Base-by-base conservation (phyloP, 768 basidiomycete genomes). In the Xerocomus brunneocitrinus region DNA sequence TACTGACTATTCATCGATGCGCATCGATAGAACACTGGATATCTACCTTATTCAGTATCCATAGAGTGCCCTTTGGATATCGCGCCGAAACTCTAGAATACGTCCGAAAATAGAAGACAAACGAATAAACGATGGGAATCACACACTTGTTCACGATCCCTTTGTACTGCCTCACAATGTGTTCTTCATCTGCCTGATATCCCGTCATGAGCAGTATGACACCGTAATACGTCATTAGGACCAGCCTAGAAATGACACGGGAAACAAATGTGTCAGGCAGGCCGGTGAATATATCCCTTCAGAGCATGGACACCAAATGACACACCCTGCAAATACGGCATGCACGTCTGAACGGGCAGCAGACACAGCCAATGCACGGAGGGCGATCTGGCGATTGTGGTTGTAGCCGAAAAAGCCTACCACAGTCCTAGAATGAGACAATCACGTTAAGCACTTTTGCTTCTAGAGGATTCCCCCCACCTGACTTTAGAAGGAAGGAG, bases 141-240 rank as follows among this genome's bases (percentile, higher is more conserved):
- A 69, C 77, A 22, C 41, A 86, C 85, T 72, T 77, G 56, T 85
- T 80, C 2, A 91, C 81, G 32, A 91, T 81, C 0, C 75, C 75
- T 25, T 71, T 72, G 61, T 89, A 89, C 59, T 85, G 81, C 49
- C 71, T 74, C 39, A 90, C 59, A 8, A 87, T 82, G 40, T 79
- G 77, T 38, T 73, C 72, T 62, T 85, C 85, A 55, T 92, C 81
- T 1, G 88, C 87, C 62, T 88, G 89, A 59, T 83, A 92, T 2
- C 89, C 89, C 5, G 84, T 74, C 30, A 88, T 64, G 0, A 87
- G 77, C 2, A 91, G 74, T 5, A 90, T 79, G 47, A 84, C 77
- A 27, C 89, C 85, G 49, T 87, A 74, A 62, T 90, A 91, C 3
- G 87, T 86, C 87, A 92, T 91, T 8, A 92, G 68, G 0, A 87